Conservation (phyloP, 1,139 yeast genomes). For the Groenewaldozyma auringiensis region DNA sequence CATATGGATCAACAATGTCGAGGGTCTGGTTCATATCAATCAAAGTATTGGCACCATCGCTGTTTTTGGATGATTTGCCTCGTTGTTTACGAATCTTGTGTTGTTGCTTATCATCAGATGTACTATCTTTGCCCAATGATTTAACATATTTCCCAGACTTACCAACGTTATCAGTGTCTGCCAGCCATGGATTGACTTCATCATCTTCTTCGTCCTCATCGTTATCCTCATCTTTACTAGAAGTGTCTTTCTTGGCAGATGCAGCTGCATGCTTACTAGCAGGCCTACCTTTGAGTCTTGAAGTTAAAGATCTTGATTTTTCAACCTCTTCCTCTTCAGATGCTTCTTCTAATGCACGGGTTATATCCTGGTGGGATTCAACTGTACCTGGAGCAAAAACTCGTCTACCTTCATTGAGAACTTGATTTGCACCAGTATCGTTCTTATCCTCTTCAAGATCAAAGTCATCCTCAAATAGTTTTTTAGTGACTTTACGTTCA, state of each 20-base stretch:
- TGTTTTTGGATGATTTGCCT: conserved; percentile 30
- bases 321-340: conserved; percentile 11
- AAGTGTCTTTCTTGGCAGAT: conserved; percentile 3
- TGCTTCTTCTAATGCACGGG: conserved; percentile 24
- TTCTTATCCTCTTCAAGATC: conserved; percentile 38
- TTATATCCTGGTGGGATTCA: conserved; percentile 37
- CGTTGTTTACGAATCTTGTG: conserved; percentile 45
- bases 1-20: conserved; percentile 40
- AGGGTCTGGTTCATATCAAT: conserved; percentile 44
- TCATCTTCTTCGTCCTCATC: conserved; percentile 9
- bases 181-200: conserved; percentile 66
- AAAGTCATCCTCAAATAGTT: conserved; percentile 44
- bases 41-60: conserved; percentile 31
- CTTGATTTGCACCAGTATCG: conserved; percentile 26
- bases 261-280: background rate
- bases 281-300: too few relatives aligned
- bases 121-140: conserved; percentile 51
- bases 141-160: conserved; percentile 12
- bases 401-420: conserved; percentile 70
- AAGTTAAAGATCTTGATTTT: background rate
- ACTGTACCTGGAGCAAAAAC: conserved; percentile 67
- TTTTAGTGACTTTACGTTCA: conserved; percentile 49
- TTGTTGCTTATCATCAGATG: conserved; percentile 39
- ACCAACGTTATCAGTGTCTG: conserved; percentile 12
- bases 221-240: conserved; percentile 8